Conservation (phyloP, 2,329 filamentous ascomycete genomes). For the Botryosphaeria dothidea region DNA sequence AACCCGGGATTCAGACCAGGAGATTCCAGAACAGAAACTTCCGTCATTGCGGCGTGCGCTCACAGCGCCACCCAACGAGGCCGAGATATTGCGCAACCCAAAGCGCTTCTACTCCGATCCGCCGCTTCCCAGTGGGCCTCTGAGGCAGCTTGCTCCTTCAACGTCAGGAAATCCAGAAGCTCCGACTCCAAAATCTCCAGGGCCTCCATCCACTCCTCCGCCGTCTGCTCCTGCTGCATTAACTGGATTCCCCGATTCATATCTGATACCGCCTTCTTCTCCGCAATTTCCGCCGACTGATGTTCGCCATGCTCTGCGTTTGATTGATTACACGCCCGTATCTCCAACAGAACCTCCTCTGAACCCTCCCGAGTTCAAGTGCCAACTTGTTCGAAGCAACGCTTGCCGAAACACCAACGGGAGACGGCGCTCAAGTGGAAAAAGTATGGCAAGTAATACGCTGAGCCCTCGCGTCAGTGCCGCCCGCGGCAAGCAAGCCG, state of each 20-base stretch:
- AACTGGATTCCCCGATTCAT: neutral
- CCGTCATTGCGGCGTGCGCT: neutral
- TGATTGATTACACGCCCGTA: neutral
- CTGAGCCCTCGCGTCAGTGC: conserved; percentile 20
- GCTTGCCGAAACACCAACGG: neutral
- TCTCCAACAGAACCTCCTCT: neutral
- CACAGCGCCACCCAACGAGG: neutral
- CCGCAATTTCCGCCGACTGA: neutral
- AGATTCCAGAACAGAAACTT: neutral
- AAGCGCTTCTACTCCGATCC: neutral
- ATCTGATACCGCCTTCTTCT: conserved; percentile 8
- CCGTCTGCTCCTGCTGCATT: neutral
- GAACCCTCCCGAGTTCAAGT: neutral
- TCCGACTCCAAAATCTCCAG: neutral
- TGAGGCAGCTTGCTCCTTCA: too few species aligned
- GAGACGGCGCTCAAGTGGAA: conserved; percentile 6
- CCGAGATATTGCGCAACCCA: neutral
- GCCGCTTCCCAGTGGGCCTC: neutral
- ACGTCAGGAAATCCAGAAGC: too few species aligned
- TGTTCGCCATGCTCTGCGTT: conserved; percentile 1
- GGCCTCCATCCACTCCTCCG: neutral
- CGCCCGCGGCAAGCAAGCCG: conserved; percentile 61
- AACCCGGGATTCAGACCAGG: neutral
- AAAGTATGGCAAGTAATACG: conserved; percentile 4
- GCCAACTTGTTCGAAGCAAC: conserved; percentile 12